Base-by-base conservation (phyloP, 2,329 filamentous ascomycete species). In the Elsinoe australis region DNA sequence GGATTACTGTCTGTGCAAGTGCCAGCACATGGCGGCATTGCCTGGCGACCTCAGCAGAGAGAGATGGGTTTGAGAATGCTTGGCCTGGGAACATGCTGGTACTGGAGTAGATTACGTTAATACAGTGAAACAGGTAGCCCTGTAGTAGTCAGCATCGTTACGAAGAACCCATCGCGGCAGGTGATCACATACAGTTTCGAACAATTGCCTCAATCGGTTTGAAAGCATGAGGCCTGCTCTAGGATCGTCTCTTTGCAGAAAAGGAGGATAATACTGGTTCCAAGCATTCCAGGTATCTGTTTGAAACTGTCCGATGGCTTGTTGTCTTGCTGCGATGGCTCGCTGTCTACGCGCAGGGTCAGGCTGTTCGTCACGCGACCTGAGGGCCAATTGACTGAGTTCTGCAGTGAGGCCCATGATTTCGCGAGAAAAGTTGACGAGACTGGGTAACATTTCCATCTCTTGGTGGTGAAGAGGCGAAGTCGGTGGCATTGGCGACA, bases 81-180 rank as follows among this genome's bases (percentile, higher is more conserved):
- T 78, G 75, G 3, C 64, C 61, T 2, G 69, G 66, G 64, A 70
- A 76, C 67, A 78, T 72, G 54, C 69, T 72, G 4, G 71, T 75
- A 49, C 72, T 70, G n/a, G 70, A 68, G 56, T 75, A 77, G 44
- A 79, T 66, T 14, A 72, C 64, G 34, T 67, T 49, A 14, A 58
- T 39, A 41, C 38, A 50, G 49, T 44, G 47, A 45, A 32, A 53
- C 17, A 35, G 35, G 34, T 41, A 50, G 8, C 49, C 50, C 24
- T 28, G 21, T 18, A n/a, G n/a, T n/a, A n/a, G n/a, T n/a, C n/a
- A n/a, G n/a, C n/a, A n/a, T n/a, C n/a, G n/a, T n/a, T n/a, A n/a
- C 24, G 6, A 26, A 17, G 19, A 5, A 24, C 15, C n/a, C 15
- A 32, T n/a, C 5, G 3, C 10, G 8, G 12, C 18, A 3, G 69